Evolutionary conservation across 2,329 filamentous ascomycete species (phyloP).

Genomic region (Dendryphion nanum): DNA sequence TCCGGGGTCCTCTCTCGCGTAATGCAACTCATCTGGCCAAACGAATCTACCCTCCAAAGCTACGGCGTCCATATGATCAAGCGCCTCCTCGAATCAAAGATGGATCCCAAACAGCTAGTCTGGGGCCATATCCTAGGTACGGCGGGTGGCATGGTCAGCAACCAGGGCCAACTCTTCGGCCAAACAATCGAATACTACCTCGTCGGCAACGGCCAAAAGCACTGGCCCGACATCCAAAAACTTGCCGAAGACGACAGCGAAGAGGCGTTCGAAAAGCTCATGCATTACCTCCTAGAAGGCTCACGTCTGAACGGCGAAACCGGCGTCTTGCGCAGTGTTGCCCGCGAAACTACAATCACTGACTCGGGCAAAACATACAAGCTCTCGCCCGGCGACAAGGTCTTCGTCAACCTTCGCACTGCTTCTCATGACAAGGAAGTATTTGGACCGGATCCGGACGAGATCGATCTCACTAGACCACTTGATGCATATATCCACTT

Average conservation of each 20-base stretch:
- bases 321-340: slow-evolving; percentile 40
- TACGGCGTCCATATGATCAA: slow-evolving; percentile 59
- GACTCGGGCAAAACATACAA: slow-evolving; percentile 29
- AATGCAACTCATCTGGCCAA: slow-evolving; percentile 41
- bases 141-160: slow-evolving; percentile 53
- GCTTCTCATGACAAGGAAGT: slow-evolving; percentile 40
- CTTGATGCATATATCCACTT: slow-evolving; percentile 47
- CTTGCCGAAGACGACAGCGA: slow-evolving; percentile 47
- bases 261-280: slow-evolving; percentile 47
- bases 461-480: slow-evolving; percentile 38
- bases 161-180: slow-evolving; percentile 58
- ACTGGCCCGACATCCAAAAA: slow-evolving; percentile 49
- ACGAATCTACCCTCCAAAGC: slow-evolving; percentile 44
- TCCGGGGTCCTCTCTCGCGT: slow-evolving; percentile 42
- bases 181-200: slow-evolving; percentile 60
- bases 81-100: slow-evolving; percentile 48
- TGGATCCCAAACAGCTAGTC: slow-evolving; percentile 51
- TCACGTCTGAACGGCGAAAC: slow-evolving; percentile 45
- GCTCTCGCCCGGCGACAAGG: slow-evolving; percentile 37
- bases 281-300: slow-evolving; percentile 52
- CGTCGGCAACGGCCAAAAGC: slow-evolving; percentile 44
- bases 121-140: slow-evolving; percentile 60
- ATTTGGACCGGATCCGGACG: slow-evolving; percentile 45
- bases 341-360: slow-evolving; percentile 30
- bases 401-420: slow-evolving; percentile 46